Conservation (phyloP, 805 yeast species). For the Metschnikowia gelsemii region DNA sequence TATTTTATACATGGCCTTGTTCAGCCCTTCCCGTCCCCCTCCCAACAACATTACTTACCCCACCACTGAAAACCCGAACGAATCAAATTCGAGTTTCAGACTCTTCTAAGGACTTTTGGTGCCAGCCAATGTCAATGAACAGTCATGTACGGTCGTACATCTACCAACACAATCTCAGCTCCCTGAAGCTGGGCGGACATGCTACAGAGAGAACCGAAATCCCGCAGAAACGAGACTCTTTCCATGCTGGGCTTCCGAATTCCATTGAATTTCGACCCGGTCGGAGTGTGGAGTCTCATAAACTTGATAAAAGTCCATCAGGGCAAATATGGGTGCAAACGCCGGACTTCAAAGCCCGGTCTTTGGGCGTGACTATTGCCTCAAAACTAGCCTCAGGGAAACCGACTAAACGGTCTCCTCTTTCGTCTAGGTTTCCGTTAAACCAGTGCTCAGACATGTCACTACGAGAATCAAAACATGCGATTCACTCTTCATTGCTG, state of each 20-base stretch:
- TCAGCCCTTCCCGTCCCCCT: no score
- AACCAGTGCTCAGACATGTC: slow-evolving; percentile 14
- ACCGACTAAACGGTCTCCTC: background rate
- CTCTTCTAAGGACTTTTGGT: background rate
- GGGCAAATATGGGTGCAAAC: no score
- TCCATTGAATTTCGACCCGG: background rate
- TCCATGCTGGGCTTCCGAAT: background rate
- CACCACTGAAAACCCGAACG: background rate
- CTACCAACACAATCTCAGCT: slow-evolving; percentile 13
- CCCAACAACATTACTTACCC: no score
- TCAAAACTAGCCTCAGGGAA: background rate
- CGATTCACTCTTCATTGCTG: slow-evolving; percentile 10
- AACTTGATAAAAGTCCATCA: background rate
- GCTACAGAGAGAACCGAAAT: background rate
- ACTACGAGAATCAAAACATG: slow-evolving; percentile 13
- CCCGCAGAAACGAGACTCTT: background rate
- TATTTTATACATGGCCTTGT: no score
- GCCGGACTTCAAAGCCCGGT: background rate
- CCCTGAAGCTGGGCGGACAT: background rate
- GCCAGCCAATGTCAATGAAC: slow-evolving; percentile 11
- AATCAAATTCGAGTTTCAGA: background rate
- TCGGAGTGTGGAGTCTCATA: background rate
- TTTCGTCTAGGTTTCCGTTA: slow-evolving; percentile 11
- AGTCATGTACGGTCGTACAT: slow-evolving; percentile 14
- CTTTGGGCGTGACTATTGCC: background rate